Percentiles rank a stretch among this genome's conserved stretches.
These are phyloP conservation scores for Penicillium concentricum DNA, from an alignment of 2,329 filamentous ascomycete genomes.

Conservation along the genomic window DNA sequence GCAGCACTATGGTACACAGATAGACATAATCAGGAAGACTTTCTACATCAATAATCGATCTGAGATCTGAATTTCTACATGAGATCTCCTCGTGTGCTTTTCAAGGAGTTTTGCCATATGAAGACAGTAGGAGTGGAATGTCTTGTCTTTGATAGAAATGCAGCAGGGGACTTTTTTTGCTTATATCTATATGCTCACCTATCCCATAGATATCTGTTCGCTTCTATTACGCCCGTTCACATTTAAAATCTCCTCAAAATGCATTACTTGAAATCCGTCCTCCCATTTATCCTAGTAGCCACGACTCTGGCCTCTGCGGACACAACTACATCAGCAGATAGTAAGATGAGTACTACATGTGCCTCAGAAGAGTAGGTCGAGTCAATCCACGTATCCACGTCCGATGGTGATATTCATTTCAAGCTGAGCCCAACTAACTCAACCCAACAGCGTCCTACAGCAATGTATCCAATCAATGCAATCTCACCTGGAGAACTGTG, in stretches of 20 bases:
- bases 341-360: not conserved
- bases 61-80: not conserved
- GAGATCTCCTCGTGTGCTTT: not conserved
- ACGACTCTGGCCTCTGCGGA: not conserved
- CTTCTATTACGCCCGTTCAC: not conserved
- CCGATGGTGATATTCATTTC: not conserved
- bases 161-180: not conserved
- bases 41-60: not conserved
- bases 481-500: constrained; percentile 9
- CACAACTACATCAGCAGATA: not conserved
- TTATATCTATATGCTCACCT: not conserved
- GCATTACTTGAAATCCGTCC: not conserved
- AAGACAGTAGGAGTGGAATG: constrained; percentile 1
- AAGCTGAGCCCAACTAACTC: not conserved
- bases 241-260: not conserved
- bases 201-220: not conserved
- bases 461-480: constrained; percentile 1
- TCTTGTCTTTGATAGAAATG: constrained; percentile 5
- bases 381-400: not conserved
- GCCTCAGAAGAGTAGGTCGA: not conserved
- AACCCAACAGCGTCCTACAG: not conserved
- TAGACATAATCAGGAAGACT: not conserved
- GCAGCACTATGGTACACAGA: too few relatives aligned
- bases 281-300: not conserved
- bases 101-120: not conserved